Conservation (phyloP, 164 flowering plant genomes). For the Euptelea pleiosperma region DNA sequence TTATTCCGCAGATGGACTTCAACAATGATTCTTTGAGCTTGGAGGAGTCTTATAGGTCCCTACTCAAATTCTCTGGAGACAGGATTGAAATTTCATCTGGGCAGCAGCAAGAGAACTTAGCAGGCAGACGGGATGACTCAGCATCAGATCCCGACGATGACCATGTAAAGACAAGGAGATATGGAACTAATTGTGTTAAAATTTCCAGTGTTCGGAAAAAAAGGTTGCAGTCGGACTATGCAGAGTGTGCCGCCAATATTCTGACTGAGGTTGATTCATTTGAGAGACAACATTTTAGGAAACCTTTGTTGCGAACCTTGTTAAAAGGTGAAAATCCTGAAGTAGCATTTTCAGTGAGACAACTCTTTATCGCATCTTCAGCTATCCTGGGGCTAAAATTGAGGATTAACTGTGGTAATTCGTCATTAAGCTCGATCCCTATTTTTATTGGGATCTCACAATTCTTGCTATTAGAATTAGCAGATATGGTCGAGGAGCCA, state of each 20-base stretch:
- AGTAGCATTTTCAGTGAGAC: constrained; percentile 51
- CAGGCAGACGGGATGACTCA: constrained; percentile 9
- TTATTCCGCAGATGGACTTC: constrained; percentile 12
- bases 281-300: constrained; percentile 33
- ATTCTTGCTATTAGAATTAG: constrained; percentile 48
- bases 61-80: constrained; percentile 6
- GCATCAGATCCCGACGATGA: constrained; percentile 18
- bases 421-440: constrained; percentile 32
- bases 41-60: constrained; percentile 13
- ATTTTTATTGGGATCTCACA: constrained; percentile 41
- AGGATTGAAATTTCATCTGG: constrained; percentile 5
- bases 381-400: constrained; percentile 57
- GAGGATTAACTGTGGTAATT: constrained; percentile 22
- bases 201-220: constrained; percentile 6
- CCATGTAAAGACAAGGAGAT: constrained; percentile 1
- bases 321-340: constrained; percentile 58
- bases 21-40: constrained; percentile 9
- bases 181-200: constrained; percentile 7
- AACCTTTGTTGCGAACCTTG: constrained; percentile 42
- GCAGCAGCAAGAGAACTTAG: constrained; percentile 12
- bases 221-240: constrained; percentile 11
- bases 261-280: constrained; percentile 28
- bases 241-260: constrained; percentile 21
- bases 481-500: constrained; percentile 38
- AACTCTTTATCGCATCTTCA: constrained; percentile 59